Evolutionary conservation across 2,329 filamentous ascomycete genomes (phyloP).

Genomic region (Cordyceps cateniannulata): DNA sequence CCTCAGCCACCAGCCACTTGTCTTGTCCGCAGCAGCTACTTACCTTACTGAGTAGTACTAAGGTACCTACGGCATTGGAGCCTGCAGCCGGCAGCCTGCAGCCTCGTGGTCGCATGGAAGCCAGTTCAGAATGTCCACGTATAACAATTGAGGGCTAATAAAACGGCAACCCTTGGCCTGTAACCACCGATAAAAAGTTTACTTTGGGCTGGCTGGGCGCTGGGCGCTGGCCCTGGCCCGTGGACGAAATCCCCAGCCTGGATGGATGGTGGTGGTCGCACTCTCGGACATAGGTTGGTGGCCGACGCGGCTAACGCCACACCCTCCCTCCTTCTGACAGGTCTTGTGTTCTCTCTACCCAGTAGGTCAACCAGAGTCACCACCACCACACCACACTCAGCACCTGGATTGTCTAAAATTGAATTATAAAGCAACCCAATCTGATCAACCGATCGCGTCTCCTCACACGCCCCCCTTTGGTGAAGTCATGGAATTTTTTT

Average conservation of each 20-base stretch:
- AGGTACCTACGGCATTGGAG: too few species aligned
- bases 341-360: neutral
- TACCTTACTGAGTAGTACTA: too few species aligned
- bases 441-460: constrained; percentile 10
- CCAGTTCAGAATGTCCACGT: too few species aligned
- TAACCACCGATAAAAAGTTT: too few species aligned
- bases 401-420: too few species aligned
- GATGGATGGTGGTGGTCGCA: constrained; percentile 7
- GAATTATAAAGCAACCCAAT: constrained; percentile 10
- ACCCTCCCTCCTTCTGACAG: constrained; percentile 1
- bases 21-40: too few species aligned
- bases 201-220: neutral
- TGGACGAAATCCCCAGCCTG: neutral
- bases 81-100: too few species aligned
- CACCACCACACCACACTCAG: too few species aligned
- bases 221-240: constrained; percentile 2
- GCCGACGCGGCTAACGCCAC: constrained; percentile 13
- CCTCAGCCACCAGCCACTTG: too few species aligned
- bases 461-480: neutral
- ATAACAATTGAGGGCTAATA: neutral
- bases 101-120: too few species aligned
- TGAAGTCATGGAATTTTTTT: constrained; percentile 9
- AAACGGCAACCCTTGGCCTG: neutral
- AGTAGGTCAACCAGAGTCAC: too few species aligned
- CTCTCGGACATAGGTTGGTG: constrained; percentile 10